These are phyloP conservation scores for Russula lepida DNA, from an alignment of 768 basidiomycete species.

Conservation along the genomic window DNA sequence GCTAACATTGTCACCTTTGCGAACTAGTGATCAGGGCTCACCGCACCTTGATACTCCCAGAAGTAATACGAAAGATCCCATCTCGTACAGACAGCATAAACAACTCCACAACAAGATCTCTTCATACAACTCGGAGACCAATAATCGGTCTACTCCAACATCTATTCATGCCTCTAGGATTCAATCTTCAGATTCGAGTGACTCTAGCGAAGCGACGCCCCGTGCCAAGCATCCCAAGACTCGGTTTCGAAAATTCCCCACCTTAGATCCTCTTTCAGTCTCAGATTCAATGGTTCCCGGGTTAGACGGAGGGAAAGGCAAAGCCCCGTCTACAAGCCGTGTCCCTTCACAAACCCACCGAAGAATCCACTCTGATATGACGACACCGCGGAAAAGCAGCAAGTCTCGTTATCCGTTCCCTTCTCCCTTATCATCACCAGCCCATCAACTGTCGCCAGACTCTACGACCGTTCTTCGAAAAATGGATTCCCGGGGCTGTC, in stretches of 20 bases:
- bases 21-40: background rate
- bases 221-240: conserved; percentile 1
- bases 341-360: background rate
- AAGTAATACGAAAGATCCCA: background rate
- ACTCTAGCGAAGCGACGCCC: conserved; percentile 9
- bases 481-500: background rate
- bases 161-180: background rate
- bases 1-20: background rate
- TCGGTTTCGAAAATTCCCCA: conserved; percentile 1
- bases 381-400: background rate
- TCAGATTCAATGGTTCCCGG: background rate
- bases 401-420: conserved; percentile 12
- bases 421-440: conserved; percentile 20
- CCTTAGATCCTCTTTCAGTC: conserved; percentile 5
- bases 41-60: background rate
- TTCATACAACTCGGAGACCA: background rate
- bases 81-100: background rate
- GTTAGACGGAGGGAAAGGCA: background rate
- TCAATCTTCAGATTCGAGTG: background rate
- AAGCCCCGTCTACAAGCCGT: background rate
- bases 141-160: background rate
- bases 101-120: background rate
- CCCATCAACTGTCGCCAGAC: background rate
- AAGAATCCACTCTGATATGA: background rate
- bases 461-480: background rate